Conservation (phyloP, 495 filamentous ascomycete species). For the Podospora tetraspora region DNA sequence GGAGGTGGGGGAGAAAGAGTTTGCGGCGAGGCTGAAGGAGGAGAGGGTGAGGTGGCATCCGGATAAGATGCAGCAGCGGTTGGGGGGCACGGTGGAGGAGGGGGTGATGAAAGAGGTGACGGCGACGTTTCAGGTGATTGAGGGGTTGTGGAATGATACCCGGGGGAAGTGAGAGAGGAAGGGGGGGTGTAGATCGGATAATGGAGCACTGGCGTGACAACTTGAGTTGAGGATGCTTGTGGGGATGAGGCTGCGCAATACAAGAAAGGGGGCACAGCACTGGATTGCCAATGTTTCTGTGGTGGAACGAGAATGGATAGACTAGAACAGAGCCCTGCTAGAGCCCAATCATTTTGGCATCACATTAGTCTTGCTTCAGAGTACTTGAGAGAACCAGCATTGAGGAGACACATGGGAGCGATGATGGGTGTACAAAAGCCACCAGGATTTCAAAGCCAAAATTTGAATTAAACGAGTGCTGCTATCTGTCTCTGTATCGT, state of each 20-base stretch:
- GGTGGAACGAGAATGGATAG: background rate
- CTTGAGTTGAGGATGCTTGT: background rate
- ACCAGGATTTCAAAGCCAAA: no score
- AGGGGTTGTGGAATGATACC: slow-evolving; percentile 69
- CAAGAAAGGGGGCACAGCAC: no score
- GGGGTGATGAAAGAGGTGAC: slow-evolving; percentile 72
- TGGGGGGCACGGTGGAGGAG: slow-evolving; percentile 61
- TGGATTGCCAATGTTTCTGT: no score
- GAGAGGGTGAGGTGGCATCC: slow-evolving; percentile 96
- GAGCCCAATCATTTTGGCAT: no score
- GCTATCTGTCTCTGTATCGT: background rate
- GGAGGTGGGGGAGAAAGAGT: slow-evolving; percentile 58
- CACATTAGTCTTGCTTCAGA: no score
- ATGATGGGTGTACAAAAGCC: no score
- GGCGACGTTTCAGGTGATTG: slow-evolving; percentile 86
- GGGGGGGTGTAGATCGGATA: background rate
- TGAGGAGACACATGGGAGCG: no score
- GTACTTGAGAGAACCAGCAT: no score
- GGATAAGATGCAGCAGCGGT: slow-evolving; percentile 92
- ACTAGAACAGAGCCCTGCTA: no score
- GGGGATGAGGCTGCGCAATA: no score
- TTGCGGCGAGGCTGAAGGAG: slow-evolving; percentile 62
- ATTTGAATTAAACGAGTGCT: background rate
- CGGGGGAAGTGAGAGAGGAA: slow-evolving; percentile 27
- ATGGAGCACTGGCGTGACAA: background rate